Evolutionary conservation across 169 alveolate genomes (phyloP).

Genomic region (Plasmodium gonderi): DNA sequence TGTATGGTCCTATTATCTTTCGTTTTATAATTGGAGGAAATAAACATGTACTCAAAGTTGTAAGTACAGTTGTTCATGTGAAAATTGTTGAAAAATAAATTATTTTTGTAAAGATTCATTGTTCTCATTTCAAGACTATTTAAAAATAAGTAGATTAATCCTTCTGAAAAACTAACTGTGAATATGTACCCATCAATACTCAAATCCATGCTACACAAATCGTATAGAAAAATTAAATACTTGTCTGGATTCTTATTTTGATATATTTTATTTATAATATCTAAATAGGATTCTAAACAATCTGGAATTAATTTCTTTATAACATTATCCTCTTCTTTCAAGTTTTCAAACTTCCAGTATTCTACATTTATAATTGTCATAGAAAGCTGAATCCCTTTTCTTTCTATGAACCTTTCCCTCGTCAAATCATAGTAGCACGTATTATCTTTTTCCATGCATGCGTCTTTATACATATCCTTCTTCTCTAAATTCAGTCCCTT

Average conservation of each 20-base stretch:
- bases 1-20: conserved; percentile 34
- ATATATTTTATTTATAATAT: conserved; percentile 41
- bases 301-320: conserved; percentile 25
- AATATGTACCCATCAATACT: not conserved
- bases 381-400: conserved; percentile 10
- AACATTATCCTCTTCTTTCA: conserved; percentile 40
- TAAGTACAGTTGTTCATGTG: not conserved
- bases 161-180: conserved; percentile 41
- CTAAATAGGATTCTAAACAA: conserved; percentile 8
- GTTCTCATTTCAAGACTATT: not conserved
- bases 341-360: conserved; percentile 53
- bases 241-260: conserved; percentile 30
- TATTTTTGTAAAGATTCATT: conserved; percentile 24
- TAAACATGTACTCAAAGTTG: conserved; percentile 42
- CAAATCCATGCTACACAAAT: conserved; percentile 49
- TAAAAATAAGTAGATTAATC: conserved; percentile 36
- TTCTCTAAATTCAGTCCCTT: no score
- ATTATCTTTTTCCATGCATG: no score
- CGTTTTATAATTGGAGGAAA: conserved; percentile 55
- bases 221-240: conserved; percentile 43
- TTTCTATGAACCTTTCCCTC: not conserved
- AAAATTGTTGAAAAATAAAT: not conserved
- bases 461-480: not conserved
- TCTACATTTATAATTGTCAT: conserved; percentile 46
- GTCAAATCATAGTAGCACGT: not conserved